Conservation (phyloP, 345 rosid species). For the Noccaea caerulescens region DNA sequence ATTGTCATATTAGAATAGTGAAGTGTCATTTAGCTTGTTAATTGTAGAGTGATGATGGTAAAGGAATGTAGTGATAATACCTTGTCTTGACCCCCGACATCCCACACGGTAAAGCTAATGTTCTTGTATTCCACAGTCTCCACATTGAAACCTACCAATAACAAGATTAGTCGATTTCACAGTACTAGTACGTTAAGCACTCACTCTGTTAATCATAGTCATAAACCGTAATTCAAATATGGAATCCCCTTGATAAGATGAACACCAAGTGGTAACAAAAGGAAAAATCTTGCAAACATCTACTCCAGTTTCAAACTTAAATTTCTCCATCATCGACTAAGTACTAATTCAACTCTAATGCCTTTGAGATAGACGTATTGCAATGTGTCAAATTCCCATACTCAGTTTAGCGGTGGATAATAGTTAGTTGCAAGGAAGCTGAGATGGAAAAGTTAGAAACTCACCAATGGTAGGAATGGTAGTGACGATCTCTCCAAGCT, state of each 20-base stretch:
- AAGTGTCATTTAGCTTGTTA: slow-evolving; percentile 3
- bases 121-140: slow-evolving; percentile 84
- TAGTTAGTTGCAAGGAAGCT: not conserved
- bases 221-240: not conserved
- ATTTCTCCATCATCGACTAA: not conserved
- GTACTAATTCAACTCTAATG: not conserved
- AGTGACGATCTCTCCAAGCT: slow-evolving; percentile 75
- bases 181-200: not conserved
- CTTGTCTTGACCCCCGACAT: slow-evolving; percentile 85
- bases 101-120: slow-evolving; percentile 83
- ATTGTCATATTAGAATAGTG: not conserved
- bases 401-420: not conserved
- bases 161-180: not conserved
- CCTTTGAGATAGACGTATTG: not conserved
- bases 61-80: slow-evolving; percentile 37
- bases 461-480: slow-evolving; percentile 78
- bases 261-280: not conserved
- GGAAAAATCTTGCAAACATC: not conserved
- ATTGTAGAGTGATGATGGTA: not conserved
- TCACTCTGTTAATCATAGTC: not conserved
- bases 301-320: not conserved
- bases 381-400: not conserved
- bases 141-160: slow-evolving; percentile 62
- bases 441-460: slow-evolving; percentile 8
- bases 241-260: not conserved